A percentile compares a stretch with the other conserved stretches of the same genome.
Conservation (phyloP, 805 yeast genomes). For the Yamadazyma endophytica region DNA sequence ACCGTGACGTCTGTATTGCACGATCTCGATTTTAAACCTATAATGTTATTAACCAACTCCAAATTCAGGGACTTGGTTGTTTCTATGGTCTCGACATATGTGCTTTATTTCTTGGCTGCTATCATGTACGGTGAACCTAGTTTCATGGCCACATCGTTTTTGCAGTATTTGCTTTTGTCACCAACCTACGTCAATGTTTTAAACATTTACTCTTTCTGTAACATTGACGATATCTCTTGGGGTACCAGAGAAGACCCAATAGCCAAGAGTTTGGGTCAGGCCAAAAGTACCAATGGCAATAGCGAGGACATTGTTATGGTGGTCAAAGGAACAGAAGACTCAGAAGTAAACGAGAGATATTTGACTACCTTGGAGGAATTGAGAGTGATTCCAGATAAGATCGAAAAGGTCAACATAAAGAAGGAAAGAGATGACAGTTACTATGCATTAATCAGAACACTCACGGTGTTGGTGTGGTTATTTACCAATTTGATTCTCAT, state of each 20-base stretch:
- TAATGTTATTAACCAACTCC: conserved; percentile 54
- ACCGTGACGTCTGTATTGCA: conserved; percentile 58
- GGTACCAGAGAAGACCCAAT: conserved; percentile 84
- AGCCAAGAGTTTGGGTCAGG: conserved; percentile 76
- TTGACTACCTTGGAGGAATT: conserved; percentile 59
- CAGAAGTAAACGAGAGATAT: conserved; percentile 75
- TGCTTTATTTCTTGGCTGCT: conserved; percentile 74
- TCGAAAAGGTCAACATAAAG: conserved; percentile 15
- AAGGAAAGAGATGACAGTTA: conserved; percentile 58
- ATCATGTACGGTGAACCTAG: conserved; percentile 83
- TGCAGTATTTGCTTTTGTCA: conserved; percentile 76
- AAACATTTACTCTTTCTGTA: conserved; percentile 93
- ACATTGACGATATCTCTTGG: conserved; percentile 95
- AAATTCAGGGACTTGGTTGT: conserved; percentile 83
- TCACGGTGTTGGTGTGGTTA: conserved; percentile 88
- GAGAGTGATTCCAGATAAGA: conserved; percentile 31
- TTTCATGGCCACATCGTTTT: conserved; percentile 85
- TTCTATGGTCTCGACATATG: conserved; percentile 82
- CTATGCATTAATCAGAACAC: conserved; percentile 85
- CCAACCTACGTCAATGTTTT: conserved; percentile 90
- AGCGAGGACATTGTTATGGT: conserved; percentile 38
- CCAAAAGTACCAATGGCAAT: conserved; percentile 49
- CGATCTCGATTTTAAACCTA: conserved; percentile 37
- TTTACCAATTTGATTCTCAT: conserved; percentile 77
- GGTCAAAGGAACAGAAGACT: conserved; percentile 62